Evolutionary conservation across 208 protist species (phyloP).

Genomic region (Acanthamoeba royreba): DNA sequence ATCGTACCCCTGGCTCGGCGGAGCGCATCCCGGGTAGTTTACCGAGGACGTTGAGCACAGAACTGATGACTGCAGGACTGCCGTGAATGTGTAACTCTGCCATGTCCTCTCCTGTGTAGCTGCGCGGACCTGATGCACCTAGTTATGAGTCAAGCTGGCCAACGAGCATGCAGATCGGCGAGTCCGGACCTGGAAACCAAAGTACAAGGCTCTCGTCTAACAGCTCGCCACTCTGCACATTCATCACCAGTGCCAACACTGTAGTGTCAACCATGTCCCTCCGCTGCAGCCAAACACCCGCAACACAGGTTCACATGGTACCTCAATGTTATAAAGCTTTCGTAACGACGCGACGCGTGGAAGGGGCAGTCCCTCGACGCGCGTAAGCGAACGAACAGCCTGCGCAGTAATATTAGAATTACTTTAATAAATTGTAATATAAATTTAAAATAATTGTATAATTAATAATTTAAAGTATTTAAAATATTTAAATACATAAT

Average conservation of each 20-base stretch:
- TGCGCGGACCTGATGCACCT: neutral
- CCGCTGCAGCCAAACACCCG: neutral
- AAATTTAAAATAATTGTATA: too few relatives aligned
- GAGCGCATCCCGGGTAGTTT: neutral
- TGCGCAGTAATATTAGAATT: too few relatives aligned
- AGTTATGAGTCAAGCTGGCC: too few relatives aligned
- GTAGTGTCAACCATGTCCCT: too few relatives aligned
- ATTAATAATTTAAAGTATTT: too few relatives aligned
- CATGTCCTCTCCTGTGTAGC: slow-evolving; percentile 84
- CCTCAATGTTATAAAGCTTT: neutral
- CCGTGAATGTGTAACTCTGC: slow-evolving; percentile 84
- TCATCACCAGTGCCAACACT: neutral
- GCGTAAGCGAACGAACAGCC: neutral
- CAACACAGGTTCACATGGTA: neutral
- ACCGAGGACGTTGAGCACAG: slow-evolving; percentile 61
- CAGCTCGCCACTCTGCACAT: neutral
- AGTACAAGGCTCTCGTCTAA: slow-evolving; percentile 1
- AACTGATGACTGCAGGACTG: slow-evolving; percentile 66
- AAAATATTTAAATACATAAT: too few relatives aligned
- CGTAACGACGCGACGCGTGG: neutral
- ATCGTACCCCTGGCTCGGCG: slow-evolving; percentile 77
- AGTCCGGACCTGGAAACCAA: slow-evolving; percentile 31
- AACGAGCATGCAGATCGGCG: too few relatives aligned
- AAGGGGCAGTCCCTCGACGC: neutral
- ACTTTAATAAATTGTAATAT: too few relatives aligned